Evolutionary conservation across 2,329 filamentous ascomycete genomes (phyloP).

Genomic region (Trichoderma hamatum): DNA sequence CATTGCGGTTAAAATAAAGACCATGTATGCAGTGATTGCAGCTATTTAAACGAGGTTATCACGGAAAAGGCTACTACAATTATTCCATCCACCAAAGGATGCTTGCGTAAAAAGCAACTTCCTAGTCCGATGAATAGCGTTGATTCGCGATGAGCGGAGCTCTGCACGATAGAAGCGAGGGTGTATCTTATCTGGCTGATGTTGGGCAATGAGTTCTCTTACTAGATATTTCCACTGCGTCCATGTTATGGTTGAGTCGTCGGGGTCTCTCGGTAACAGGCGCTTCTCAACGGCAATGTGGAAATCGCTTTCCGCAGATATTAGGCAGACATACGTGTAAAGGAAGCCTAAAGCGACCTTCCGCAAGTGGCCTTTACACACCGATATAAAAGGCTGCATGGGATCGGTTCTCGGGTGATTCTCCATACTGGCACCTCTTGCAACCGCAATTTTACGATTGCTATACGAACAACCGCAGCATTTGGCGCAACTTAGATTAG

Average conservation of each 20-base stretch:
- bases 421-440: background rate
- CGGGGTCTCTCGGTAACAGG: slow-evolving; percentile 38
- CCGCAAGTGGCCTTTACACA: background rate
- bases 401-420: background rate
- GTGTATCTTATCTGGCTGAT: slow-evolving; percentile 40
- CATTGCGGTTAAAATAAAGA: slow-evolving; percentile 52
- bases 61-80: slow-evolving; percentile 47
- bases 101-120: slow-evolving; percentile 31
- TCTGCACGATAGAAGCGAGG: slow-evolving; percentile 47
- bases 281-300: slow-evolving; percentile 37
- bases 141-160: slow-evolving; percentile 45
- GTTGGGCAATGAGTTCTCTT: slow-evolving; percentile 34
- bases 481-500: background rate
- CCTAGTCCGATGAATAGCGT: slow-evolving; percentile 46
- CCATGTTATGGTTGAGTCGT: slow-evolving; percentile 38
- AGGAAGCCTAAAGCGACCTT: slow-evolving; percentile 21
- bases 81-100: slow-evolving; percentile 35
- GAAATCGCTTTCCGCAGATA: slow-evolving; percentile 44
- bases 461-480: background rate
- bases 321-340: slow-evolving; percentile 26
- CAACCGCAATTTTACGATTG: background rate
- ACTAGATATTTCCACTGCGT: slow-evolving; percentile 40
- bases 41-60: slow-evolving; percentile 48
- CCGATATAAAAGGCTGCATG: background rate
- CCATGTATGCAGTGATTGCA: slow-evolving; percentile 46